Evolutionary conservation across 2,329 filamentous ascomycete species (phyloP), one percentile per base, ranked within the genome.

Genomic region (Clonostachys solani): DNA sequence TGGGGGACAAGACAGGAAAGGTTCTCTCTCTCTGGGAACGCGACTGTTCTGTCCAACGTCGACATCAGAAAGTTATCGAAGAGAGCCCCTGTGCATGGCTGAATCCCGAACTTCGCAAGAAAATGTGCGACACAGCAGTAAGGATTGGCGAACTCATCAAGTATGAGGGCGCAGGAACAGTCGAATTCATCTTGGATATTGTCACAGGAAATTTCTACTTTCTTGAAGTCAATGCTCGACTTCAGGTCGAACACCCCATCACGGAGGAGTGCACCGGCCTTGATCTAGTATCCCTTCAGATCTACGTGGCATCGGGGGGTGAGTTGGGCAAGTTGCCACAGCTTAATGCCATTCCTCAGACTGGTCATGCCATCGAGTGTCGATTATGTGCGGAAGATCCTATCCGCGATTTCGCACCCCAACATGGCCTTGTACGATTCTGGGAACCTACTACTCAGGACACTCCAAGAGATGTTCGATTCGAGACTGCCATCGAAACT

Each of bases 11-110:
- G 78, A 99, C 99, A 67, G 94, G 95, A 64, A 96, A 99, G 82
- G 97, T 97, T 75, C 96, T 99, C 65, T 99, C 94, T 9, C 84
- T 99, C 45, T 99, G 97, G 60, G 94, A 94, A 63, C 86, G 94
- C 83, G 94, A 99, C 75, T 99, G 94, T 67, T 99, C 94, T 57
- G 94, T 99, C 13, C 94, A 99, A 76, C 84, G 94, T 70, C 84
- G 94, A 67, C 95, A 99, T 73, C 95, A 99, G 72, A 99, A 99
- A 79, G 99, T 99, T 68, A 99, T 99, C 54, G 94, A 99, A 69
- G 94, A 99, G 71, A 94, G 94, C 6, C 94, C 94, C 36, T 94
- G 97, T 56, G 99, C 94, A 35, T 95, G 99, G 56, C 94, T 94
- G 46, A 92, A 90, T 68, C 76, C 84, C 43, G 76, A 81, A 53